Conservation (phyloP, 345 rosid species). For the Lumnitzera littorea region DNA sequence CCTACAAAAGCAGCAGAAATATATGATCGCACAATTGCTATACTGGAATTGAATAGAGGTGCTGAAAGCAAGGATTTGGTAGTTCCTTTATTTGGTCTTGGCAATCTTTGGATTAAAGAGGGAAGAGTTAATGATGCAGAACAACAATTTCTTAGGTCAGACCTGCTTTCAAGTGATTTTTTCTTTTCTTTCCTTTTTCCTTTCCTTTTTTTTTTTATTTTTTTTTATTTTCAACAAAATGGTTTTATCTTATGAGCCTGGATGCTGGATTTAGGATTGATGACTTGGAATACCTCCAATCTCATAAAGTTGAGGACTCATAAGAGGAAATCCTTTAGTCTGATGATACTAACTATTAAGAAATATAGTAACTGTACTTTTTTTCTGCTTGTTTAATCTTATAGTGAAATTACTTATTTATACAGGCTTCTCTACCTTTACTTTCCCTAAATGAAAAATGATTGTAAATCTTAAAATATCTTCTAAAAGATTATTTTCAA, state of each 20-base stretch:
- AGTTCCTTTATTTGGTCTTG: conserved; percentile 58
- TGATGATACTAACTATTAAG: neutral
- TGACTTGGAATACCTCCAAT: too few species aligned
- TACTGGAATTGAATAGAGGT: conserved; percentile 64
- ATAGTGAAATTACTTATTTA: too few species aligned
- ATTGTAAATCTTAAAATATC: too few species aligned
- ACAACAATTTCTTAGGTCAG: conserved; percentile 48
- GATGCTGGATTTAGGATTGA: neutral
- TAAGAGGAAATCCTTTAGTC: neutral
- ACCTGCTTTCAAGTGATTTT: neutral
- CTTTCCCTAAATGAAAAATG: too few species aligned
- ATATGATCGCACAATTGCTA: conserved; percentile 43
- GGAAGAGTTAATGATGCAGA: conserved; percentile 64
- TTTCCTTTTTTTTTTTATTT: too few species aligned
- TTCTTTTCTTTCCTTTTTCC: too few species aligned
- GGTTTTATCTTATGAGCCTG: neutral
- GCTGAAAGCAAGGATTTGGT: conserved; percentile 67
- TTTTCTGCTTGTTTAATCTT: too few species aligned
- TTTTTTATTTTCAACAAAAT: neutral
- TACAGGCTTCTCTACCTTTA: too few species aligned
- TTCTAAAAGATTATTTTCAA: too few species aligned
- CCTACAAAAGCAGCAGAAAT: conserved; percentile 40
- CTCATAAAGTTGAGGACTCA: too few species aligned
- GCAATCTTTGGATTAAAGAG: conserved; percentile 68
- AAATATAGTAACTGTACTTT: neutral